Base-by-base conservation (phyloP, 2,329 filamentous ascomycete species). In the Penicillium sp. region DNA sequence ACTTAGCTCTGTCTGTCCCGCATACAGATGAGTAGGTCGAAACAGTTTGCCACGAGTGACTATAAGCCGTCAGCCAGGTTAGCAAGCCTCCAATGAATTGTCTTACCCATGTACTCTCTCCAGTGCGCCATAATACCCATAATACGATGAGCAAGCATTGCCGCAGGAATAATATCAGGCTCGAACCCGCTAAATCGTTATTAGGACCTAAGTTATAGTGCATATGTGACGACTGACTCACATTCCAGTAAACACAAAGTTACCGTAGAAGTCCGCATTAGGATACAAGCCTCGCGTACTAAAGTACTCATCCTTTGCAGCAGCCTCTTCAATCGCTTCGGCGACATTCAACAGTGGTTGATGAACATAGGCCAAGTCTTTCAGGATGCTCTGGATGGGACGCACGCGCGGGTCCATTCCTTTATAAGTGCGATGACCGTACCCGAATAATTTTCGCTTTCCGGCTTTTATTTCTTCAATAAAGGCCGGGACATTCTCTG, bases 181-280 rank as follows among this genome's bases (percentile, higher is more conserved):
- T 70, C 63, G 31, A 69, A 65, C 1, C 68, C 68, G 19, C 66
- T 69, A 19, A 26, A n/a, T 28, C 40, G 40, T 10, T 17, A 38
- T 41, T 17, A 17, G 33, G 5, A 30, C 7, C 19, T 11, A 2
- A 0, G 22, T 12, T 9, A 36, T 1, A 25, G 1, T 43, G 4
- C 3, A 14, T 3, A 30, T 5, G n/a, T 17, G 7, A 10, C 6
- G 3, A 7, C 7, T 5, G n/a, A 63, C 69, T 57, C 55, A 73
- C 73, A 78, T 68, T 4, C 69, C 75, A 0, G 70, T 75, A 53
- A 76, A 78, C 12, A 77, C 65, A 46, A 79, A 78, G 53, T 70
- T 70, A 5, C 73, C 75, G 58, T 75, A 78, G n/a, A 80, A 68
- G 53, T 80, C 77, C 2, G 74, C 77, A 57, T 79, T 79, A 0